These are phyloP conservation scores for Funneliformis geosporum DNA, from an alignment of 192 early-diverging fungal species.

Conservation along the genomic window DNA sequence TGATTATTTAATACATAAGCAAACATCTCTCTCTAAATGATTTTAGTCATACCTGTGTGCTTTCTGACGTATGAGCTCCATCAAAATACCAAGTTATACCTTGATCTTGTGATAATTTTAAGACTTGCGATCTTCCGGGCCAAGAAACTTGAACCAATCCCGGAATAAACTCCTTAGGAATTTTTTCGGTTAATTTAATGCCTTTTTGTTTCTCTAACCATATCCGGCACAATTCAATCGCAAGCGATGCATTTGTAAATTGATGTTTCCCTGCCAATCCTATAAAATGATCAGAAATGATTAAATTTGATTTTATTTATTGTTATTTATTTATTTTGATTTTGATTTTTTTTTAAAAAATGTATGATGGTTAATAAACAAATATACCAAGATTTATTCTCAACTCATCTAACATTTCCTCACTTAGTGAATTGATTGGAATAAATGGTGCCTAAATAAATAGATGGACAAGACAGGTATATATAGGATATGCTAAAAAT, in stretches of 20 bases:
- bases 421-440: constrained; percentile 35
- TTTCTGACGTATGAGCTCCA: constrained; percentile 94
- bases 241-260: constrained; percentile 79
- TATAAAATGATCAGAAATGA: constrained; percentile 32
- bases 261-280: constrained; percentile 88
- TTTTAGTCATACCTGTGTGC: constrained; percentile 54
- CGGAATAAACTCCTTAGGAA: constrained; percentile 55
- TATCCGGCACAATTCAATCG: constrained; percentile 65
- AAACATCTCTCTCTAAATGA: neutral
- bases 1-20: no score
- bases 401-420: constrained; percentile 34
- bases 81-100: constrained; percentile 79
- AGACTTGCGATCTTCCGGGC: constrained; percentile 89
- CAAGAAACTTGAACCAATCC: constrained; percentile 72
- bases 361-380: neutral
- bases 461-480: no score
- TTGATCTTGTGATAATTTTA: constrained; percentile 49
- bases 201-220: constrained; percentile 60
- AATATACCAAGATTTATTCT: constrained; percentile 44
- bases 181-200: constrained; percentile 31
- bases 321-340: no score
- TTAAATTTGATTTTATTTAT: no score
- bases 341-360: neutral
- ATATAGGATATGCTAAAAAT: no score
- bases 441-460: constrained; percentile 46